These are phyloP conservation scores for Nakazawaea wickerhamii DNA, from an alignment of 805 yeast genomes.

Conservation along the genomic window DNA sequence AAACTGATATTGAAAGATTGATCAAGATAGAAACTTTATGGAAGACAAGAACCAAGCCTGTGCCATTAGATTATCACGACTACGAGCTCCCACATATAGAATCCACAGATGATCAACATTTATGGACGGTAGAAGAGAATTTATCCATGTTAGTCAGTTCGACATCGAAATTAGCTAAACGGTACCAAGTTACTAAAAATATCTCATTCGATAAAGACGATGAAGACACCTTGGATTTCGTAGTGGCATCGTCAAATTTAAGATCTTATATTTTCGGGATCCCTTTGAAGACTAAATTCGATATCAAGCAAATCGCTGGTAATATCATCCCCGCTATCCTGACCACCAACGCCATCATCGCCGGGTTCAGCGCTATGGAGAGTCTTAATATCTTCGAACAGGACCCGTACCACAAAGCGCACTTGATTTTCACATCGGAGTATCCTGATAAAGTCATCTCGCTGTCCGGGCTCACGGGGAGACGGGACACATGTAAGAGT, in stretches of 20 bases:
- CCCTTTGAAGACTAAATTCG: constrained; percentile 71
- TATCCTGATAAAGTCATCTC: constrained; percentile 60
- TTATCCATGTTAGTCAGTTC: constrained; percentile 51
- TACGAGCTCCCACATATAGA: constrained; percentile 17
- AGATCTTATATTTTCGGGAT: constrained; percentile 69
- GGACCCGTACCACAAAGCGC: constrained; percentile 28
- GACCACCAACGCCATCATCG: constrained; percentile 92
- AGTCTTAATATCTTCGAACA: constrained; percentile 49
- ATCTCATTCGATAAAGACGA: constrained; percentile 92
- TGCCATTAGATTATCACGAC: constrained; percentile 41
- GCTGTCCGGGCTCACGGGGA: constrained; percentile 53
- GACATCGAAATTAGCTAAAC: constrained; percentile 40
- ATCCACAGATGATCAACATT: constrained; percentile 31
- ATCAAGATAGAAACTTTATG: constrained; percentile 68
- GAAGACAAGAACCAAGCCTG: constrained; percentile 68
- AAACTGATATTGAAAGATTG: constrained; percentile 74
- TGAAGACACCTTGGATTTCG: constrained; percentile 83
- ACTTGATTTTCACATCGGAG: constrained; percentile 46
- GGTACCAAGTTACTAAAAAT: constrained; percentile 34
- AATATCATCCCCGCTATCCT: constrained; percentile 98
- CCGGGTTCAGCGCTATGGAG: constrained; percentile 78
- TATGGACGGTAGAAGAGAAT: constrained; percentile 63
- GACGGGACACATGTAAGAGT: constrained; percentile 69
- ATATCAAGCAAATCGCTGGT: constrained; percentile 92
- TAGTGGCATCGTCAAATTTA: constrained; percentile 77